A percentile compares a stretch with the other conserved stretches of the same genome.
These are phyloP conservation scores for Fusarium sp. DNA, from an alignment of 2,329 filamentous ascomycete species.

Conservation along the genomic window DNA sequence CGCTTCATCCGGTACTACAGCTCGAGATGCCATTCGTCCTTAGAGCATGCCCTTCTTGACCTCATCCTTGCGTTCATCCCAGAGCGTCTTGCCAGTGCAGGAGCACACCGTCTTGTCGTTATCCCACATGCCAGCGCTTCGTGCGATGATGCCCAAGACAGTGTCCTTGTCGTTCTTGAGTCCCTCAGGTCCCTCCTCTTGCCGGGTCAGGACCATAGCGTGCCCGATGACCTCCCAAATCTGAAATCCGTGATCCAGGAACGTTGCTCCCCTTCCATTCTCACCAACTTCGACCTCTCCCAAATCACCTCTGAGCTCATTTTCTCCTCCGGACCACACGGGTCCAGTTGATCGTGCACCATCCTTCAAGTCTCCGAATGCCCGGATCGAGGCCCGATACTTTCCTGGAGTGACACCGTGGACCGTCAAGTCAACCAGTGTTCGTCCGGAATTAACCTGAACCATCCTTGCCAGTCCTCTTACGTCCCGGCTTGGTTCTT, in stretches of 20 bases:
- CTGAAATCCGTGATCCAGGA: constrained; percentile 81
- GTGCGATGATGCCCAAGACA: constrained; percentile 89
- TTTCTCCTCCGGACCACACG: constrained; percentile 71
- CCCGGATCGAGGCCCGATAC: constrained; percentile 84
- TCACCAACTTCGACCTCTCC: constrained; percentile 78
- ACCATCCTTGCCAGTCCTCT: constrained; percentile 92
- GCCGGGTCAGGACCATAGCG: constrained; percentile 81
- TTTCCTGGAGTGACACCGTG: constrained; percentile 80
- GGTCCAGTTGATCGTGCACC: constrained; percentile 84
- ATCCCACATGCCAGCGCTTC: constrained; percentile 98
- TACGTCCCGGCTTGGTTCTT: constrained; percentile 64
- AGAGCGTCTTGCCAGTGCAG: constrained; percentile 96
- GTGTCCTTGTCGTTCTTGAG: constrained; percentile 82
- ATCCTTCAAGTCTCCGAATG: constrained; percentile 83
- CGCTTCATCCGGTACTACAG: constrained; percentile 19
- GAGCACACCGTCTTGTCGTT: constrained; percentile 99
- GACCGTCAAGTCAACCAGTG: constrained; percentile 86
- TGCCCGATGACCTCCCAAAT: constrained; percentile 97
- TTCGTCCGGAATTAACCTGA: constrained; percentile 79
- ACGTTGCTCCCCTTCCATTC: constrained; percentile 78
- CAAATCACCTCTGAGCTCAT: constrained; percentile 63
- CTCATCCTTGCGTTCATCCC: constrained; percentile 95
- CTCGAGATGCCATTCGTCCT: constrained; percentile 41
- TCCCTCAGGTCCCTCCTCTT: constrained; percentile 61
- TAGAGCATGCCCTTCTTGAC: constrained; percentile 88